Evolutionary conservation across 2,329 filamentous ascomycete species (phyloP).

Genomic region (Verticillium zaregamsianum): DNA sequence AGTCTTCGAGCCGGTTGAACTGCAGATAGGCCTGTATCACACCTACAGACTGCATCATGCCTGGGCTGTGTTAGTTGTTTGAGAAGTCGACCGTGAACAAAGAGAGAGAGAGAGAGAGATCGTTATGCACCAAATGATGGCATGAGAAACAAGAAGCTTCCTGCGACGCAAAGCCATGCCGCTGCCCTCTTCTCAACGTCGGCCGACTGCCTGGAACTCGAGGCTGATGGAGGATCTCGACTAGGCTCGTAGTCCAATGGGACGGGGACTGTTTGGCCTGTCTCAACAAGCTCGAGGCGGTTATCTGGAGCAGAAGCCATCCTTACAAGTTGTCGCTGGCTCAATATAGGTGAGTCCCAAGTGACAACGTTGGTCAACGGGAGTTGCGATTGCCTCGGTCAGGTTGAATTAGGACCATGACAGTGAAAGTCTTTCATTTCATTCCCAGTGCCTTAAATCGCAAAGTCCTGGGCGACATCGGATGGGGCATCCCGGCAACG

Average conservation of each 20-base stretch:
- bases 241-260: not conserved
- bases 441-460: not conserved
- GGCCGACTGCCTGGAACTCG: not conserved
- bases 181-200: slow-evolving; percentile 8
- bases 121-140: slow-evolving; percentile 8
- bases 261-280: not conserved
- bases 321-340: not conserved
- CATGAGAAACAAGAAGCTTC: slow-evolving; percentile 10
- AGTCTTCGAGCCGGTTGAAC: slow-evolving; percentile 35
- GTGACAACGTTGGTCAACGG: not conserved
- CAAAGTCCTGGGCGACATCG: not conserved
- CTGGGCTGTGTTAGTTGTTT: slow-evolving; percentile 15
- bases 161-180: slow-evolving; percentile 10
- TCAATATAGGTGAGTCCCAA: not conserved
- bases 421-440: not conserved
- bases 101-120: not conserved
- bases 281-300: not conserved
- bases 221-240: not conserved
- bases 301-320: not conserved
- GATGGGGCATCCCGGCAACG: not conserved
- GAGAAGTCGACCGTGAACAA: no score
- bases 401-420: not conserved
- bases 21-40: slow-evolving; percentile 42
- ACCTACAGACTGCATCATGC: slow-evolving; percentile 44
- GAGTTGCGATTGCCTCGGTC: not conserved